Evolutionary conservation across 1,139 yeast genomes (phyloP).

Genomic region (Geotrichum europaeum): DNA sequence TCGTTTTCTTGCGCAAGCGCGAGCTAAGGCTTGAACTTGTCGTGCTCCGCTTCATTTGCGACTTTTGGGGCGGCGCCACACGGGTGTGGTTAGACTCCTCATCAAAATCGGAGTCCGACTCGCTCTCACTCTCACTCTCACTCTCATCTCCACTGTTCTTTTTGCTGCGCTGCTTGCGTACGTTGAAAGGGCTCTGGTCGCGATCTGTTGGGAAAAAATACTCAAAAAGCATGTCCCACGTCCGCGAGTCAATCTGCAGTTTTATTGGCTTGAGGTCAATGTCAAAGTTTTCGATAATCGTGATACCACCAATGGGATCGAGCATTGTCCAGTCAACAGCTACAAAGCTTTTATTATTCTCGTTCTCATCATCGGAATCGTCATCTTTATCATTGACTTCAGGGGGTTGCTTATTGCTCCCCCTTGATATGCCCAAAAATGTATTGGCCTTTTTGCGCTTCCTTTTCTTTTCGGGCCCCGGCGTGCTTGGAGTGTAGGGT

Average conservation of each 20-base stretch:
- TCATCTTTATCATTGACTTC: slow-evolving; percentile 18
- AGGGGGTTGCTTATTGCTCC: not conserved
- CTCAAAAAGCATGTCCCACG: slow-evolving; percentile 55
- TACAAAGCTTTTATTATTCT: slow-evolving; percentile 36
- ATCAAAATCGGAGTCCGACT: not conserved
- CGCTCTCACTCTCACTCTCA: not conserved
- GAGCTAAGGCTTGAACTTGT: not conserved
- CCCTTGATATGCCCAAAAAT: not conserved
- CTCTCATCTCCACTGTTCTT: not conserved
- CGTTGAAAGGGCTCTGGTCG: slow-evolving; percentile 14
- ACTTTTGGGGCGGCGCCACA: not conserved
- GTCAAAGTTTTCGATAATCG: slow-evolving; percentile 50
- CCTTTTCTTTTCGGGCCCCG: not conserved
- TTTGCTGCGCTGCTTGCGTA: not conserved
- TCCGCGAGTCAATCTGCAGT: slow-evolving; percentile 63
- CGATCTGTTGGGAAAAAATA: slow-evolving; percentile 57
- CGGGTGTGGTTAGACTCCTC: not conserved
- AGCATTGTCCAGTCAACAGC: slow-evolving; percentile 64
- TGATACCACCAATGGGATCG: slow-evolving; percentile 82
- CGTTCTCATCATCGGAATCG: slow-evolving; percentile 26
- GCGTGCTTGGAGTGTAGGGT: slow-evolving; percentile 37
- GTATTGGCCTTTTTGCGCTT: not conserved
- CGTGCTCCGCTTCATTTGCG: not conserved
- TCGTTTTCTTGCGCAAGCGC: not conserved
- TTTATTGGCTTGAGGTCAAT: slow-evolving; percentile 58